phyloP scores from a whole-genome alignment of 129 eudicot genomes.

The carrot (Daucus carota) region DNA sequence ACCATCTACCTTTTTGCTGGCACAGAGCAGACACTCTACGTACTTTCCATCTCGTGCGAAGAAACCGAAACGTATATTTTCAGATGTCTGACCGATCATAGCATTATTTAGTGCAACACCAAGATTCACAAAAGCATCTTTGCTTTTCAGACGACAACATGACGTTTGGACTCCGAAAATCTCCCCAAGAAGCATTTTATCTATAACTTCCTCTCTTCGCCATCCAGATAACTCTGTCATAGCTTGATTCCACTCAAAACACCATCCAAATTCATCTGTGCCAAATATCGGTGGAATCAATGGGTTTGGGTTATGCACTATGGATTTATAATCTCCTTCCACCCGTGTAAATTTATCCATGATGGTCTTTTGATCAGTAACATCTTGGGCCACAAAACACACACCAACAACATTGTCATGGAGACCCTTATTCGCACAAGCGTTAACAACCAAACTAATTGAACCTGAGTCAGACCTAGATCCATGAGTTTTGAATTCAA shows the following conservation, averaged over 20 bases:
- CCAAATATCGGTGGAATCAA: constrained; percentile 95
- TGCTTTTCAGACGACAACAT: constrained; percentile 60
- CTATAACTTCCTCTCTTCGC: constrained; percentile 53
- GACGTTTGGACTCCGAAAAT: constrained; percentile 71
- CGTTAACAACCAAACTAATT: constrained; percentile 70
- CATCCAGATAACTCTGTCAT: constrained; percentile 74
- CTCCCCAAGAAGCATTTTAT: constrained; percentile 92
- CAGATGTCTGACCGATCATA: constrained; percentile 59
- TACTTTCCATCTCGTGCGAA: constrained; percentile 54
- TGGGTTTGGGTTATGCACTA: constrained; percentile 83
- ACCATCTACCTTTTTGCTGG: constrained; percentile 58
- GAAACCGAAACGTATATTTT: constrained; percentile 69
- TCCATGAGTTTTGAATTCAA: constrained; percentile 78
- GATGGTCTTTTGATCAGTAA: constrained; percentile 68
- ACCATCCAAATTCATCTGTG: constrained; percentile 96
- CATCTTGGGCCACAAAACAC: constrained; percentile 86
- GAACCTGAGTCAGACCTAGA: constrained; percentile 39
- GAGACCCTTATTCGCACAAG: constrained; percentile 77
- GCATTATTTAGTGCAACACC: constrained; percentile 75
- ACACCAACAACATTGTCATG: constrained; percentile 71
- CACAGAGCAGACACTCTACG: constrained; percentile 67
- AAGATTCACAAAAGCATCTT: constrained; percentile 73
- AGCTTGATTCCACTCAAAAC: constrained; percentile 95
- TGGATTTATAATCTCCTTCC: constrained; percentile 92
- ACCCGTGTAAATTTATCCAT: constrained; percentile 94